Base-by-base conservation (phyloP, 73 alveolate species). In the Symbiodinium pilosum region DNA sequence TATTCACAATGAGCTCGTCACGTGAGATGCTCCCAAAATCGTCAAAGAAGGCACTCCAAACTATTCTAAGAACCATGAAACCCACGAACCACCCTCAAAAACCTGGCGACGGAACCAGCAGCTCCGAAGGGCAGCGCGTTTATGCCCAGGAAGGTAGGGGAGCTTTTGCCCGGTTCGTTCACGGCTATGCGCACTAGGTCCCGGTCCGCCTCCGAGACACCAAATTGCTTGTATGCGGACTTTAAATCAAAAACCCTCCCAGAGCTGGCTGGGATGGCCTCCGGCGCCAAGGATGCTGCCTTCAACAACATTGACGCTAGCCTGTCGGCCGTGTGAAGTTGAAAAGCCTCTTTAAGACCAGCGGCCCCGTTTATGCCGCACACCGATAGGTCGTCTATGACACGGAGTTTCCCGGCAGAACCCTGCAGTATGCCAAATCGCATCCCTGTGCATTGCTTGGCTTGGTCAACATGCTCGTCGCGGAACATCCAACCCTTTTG, bases 161-260 rank as follows among this genome's bases (percentile, higher is more conserved):
- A 51, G 5, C 0, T 39, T 16, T 28, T 34, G 18, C 51, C 83
- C 1, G 93, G 93, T 3, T 30, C 5, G 20, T 47, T 44, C 54
- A 86, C 83, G 0, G 93, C 93, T n/a, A 86, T 3, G 4, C 51
- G 0, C 83, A 86, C 12, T 0, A 40, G 51, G 20, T 86, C 39
- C 39, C 47, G 4, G 40, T 86, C 68, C 38, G 5, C 1, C 39
- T 3, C 81, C 40, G 21, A 7, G 3, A 47, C 39, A 18, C 93
- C 93, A 42, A 86, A 71, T 28, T 71, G 84, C 26, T 71, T 71
- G 34, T 71, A 71, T 9, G 84, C 84, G 84, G 43, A 32, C 26
- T 86, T 86, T 26, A 86, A 16, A 26, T 86, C 93, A 30, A 44
- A 86, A 47, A 69, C 59, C 38, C 93, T 38, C 36, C 83, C 93